Percentiles rank a stretch among this genome's conserved stretches.
These are phyloP conservation scores for Fusarium duplospermum DNA, from an alignment of 2,329 filamentous ascomycete genomes.

Conservation along the genomic window DNA sequence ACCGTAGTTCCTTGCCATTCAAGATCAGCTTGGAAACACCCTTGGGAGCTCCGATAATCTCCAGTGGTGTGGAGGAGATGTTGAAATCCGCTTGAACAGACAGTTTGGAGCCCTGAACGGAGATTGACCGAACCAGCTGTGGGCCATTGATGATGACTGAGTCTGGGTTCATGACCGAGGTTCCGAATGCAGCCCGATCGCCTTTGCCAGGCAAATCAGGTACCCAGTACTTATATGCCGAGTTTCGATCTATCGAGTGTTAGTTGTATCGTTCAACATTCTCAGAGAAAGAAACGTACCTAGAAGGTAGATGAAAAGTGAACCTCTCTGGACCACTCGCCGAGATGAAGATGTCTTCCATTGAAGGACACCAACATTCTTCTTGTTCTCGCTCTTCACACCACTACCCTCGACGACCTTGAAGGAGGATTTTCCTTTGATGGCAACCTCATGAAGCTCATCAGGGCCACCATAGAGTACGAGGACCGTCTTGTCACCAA, in stretches of 20 bases:
- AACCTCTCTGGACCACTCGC: constrained; percentile 47
- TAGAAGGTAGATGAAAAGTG: constrained; percentile 57
- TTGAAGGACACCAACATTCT: constrained; percentile 43
- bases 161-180: constrained; percentile 47
- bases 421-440: constrained; percentile 47
- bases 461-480: constrained; percentile 72
- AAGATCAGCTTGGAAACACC: constrained; percentile 57
- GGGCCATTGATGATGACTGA: constrained; percentile 68
- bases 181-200: constrained; percentile 46
- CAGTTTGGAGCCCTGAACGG: constrained; percentile 66
- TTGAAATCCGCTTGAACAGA: constrained; percentile 79
- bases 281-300: constrained; percentile 35
- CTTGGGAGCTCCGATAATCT: constrained; percentile 73
- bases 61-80: constrained; percentile 68
- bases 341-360: constrained; percentile 47
- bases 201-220: constrained; percentile 60
- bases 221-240: constrained; percentile 77
- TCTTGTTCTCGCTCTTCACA: constrained; percentile 38
- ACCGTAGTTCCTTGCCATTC: constrained; percentile 53
- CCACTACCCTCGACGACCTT: constrained; percentile 43
- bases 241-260: constrained; percentile 65
- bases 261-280: background rate
- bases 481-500: constrained; percentile 67
- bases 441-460: constrained; percentile 72
- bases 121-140: constrained; percentile 72